Base-by-base conservation (phyloP, 768 basidiomycete genomes). In the Leccinellum luteum region DNA sequence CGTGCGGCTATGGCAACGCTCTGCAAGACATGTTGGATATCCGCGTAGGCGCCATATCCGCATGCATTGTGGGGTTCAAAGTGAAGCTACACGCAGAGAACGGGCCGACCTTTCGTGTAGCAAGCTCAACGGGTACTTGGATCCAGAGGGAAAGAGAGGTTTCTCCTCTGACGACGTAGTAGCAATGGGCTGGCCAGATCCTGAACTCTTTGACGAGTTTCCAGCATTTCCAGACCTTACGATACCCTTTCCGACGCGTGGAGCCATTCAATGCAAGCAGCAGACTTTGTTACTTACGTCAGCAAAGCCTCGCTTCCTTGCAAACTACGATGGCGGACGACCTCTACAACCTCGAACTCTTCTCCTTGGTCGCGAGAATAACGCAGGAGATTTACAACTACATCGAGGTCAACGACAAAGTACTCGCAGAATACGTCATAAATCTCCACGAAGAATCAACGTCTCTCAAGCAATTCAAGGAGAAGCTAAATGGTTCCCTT, bases 371-470 rank as follows among this genome's bases (percentile, higher is more conserved):
- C 56, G 86, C 89, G 58, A 90, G 92, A 71, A 91, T 99, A 66
- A 89, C 89, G 0, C 92, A 95, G 72, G 95, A 98, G 70, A 85
- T 98, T 48, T 85, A 89, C 73, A 98, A 97, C 66, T 86, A 98
- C 70, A 80, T 83, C 52, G 88, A 85, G 15, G 73, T 91, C 35
- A 89, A 86, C 69, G 95, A 99, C 80, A 96, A 95, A 70, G 89
- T 90, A 3, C 80, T 96, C 48, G 94, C 97, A 13, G 96, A 98
- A 76, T 99, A 95, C 72, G 85, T 98, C 60, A 94, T 99, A 62
- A 77, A 83, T 61, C 83, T 98, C 56, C 96, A 98, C 74, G 89
- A 90, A 62, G 74, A 90, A 64, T 88, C 89, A 69, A 89, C 87
- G 68, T 86, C 84, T 60, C 79, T 94, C 51, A 76, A 79, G 7